Percentiles rank a stretch among this genome's conserved stretches.
phyloP scores from a whole-genome alignment of 139 green algal genomes.

The Coelastrella sp. region DNA sequence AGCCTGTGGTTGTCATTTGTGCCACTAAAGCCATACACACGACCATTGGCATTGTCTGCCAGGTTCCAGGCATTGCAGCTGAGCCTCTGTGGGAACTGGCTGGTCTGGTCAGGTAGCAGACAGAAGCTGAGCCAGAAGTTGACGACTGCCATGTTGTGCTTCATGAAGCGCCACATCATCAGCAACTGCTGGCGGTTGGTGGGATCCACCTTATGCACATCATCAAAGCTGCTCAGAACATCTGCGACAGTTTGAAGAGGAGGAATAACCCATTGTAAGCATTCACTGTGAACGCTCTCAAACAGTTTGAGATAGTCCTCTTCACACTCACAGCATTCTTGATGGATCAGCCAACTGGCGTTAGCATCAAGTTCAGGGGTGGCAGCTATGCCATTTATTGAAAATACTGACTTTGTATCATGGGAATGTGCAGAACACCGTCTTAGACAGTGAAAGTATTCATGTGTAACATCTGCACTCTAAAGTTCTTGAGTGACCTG shows the following conservation, averaged over 20 bases:
- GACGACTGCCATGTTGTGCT: conserved; percentile 62
- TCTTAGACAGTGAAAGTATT: no score
- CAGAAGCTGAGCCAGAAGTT: conserved; percentile 68
- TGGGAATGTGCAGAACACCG: no score
- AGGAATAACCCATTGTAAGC: neutral
- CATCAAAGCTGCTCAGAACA: conserved; percentile 40
- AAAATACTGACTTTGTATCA: no score
- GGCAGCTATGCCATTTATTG: no score
- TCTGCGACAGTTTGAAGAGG: conserved; percentile 27
- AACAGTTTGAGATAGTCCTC: no score
- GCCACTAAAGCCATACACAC: conserved; percentile 61
- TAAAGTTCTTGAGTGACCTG: no score
- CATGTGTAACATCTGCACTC: no score
- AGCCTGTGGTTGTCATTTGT: conserved; percentile 75
- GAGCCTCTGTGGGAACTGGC: conserved; percentile 61
- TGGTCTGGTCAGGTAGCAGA: conserved; percentile 55
- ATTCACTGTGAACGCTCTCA: neutral
- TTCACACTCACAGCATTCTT: no score
- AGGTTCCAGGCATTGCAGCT: conserved; percentile 65
- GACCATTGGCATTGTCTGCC: conserved; percentile 47
- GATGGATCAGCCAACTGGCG: no score
- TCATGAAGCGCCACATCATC: conserved; percentile 45
- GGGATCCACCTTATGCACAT: conserved; percentile 58
- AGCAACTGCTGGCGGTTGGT: conserved; percentile 59
- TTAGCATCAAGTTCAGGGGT: no score